Percentiles rank a stretch among this genome's conserved stretches.
These are phyloP conservation scores for Pittosporum tobira DNA, from an alignment of 129 eudicot species.

Conservation along the genomic window DNA sequence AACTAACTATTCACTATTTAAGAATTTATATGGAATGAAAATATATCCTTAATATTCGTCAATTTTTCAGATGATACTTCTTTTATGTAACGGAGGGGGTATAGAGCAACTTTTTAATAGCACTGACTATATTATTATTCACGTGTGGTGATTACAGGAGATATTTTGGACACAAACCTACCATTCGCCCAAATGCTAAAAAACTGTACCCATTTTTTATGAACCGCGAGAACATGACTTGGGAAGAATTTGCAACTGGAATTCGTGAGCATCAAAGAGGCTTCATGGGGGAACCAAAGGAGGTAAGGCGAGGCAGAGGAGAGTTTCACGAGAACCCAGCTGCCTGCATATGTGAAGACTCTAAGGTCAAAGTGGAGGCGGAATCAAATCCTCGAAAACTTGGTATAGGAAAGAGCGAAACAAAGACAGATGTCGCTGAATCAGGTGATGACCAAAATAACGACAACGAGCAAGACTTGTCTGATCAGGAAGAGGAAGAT, in stretches of 20 bases:
- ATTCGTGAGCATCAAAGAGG: conserved; percentile 56
- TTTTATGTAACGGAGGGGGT: no score
- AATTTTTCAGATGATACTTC: no score
- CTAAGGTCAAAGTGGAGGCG: conserved; percentile 38
- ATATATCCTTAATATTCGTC: no score
- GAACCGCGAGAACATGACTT: conserved; percentile 59
- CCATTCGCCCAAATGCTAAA: conserved; percentile 83
- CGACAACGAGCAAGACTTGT: conserved; percentile 52
- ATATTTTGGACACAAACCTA: conserved; percentile 85
- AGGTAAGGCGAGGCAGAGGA: conserved; percentile 75
- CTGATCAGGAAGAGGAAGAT: conserved; percentile 75
- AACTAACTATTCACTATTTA: no score
- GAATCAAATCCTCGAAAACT: conserved; percentile 27
- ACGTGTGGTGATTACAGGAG: conserved; percentile 40
- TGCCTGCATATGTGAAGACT: conserved; percentile 59
- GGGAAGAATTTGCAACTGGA: conserved; percentile 67
- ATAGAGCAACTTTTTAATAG: neutral
- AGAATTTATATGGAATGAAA: no score
- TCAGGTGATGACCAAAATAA: conserved; percentile 34
- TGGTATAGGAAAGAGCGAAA: conserved; percentile 26
- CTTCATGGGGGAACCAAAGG: conserved; percentile 82
- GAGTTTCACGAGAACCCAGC: conserved; percentile 79
- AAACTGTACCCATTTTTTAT: conserved; percentile 44
- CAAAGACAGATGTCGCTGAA: conserved; percentile 18
- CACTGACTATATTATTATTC: neutral